Conservation (phyloP, 2,329 filamentous ascomycete species). For the Fusarium globosum region DNA sequence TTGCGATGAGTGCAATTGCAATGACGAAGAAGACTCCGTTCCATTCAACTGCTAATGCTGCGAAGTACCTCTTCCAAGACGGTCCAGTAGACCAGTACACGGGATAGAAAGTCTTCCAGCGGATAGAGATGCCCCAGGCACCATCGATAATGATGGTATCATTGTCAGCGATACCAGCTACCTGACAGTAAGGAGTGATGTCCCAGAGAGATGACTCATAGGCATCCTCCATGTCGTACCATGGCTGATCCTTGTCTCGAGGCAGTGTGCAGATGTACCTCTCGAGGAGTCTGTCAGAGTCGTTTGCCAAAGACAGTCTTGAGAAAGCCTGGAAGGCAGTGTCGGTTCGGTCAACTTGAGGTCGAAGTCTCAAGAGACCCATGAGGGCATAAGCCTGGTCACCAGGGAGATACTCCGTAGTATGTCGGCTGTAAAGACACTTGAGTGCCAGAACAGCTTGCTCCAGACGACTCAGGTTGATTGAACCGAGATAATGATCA, state of each 20-base stretch:
- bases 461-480: conserved; percentile 49
- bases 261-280: conserved; percentile 49
- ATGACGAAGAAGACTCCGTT: conserved; percentile 37
- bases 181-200: conserved; percentile 48
- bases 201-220: conserved; percentile 50
- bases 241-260: conserved; percentile 36
- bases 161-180: conserved; percentile 49
- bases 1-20: conserved; percentile 34
- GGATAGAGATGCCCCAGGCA: conserved; percentile 47
- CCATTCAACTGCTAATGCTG: conserved; percentile 35
- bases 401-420: conserved; percentile 40
- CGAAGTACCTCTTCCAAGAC: conserved; percentile 37
- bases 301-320: conserved; percentile 50
- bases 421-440: conserved; percentile 47
- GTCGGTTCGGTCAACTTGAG: conserved; percentile 48
- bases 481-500: conserved; percentile 50
- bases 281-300: conserved; percentile 50
- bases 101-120: conserved; percentile 48
- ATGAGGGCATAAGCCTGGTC: conserved; percentile 53
- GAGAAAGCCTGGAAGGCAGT: conserved; percentile 53
- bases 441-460: conserved; percentile 46
- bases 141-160: conserved; percentile 51
- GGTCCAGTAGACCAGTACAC: conserved; percentile 45
- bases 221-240: conserved; percentile 48
- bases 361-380: conserved; percentile 50